Evolutionary conservation across 345 rosid genomes (phyloP).

Genomic region (Citrus australasica): DNA sequence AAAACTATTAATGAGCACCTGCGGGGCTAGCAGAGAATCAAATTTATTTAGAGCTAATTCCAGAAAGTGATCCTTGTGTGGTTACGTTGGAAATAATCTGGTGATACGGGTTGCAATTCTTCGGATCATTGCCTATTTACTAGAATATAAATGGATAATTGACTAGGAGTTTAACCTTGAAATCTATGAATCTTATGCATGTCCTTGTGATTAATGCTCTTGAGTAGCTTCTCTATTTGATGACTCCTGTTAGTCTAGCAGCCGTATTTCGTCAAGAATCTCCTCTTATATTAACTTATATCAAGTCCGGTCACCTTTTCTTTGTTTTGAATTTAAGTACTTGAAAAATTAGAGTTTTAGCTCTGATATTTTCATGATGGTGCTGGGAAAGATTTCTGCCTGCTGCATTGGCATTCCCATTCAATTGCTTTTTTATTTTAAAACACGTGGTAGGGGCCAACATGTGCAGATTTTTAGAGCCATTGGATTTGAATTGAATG

Average conservation of each 20-base stretch:
- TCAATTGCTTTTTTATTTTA: too few species aligned
- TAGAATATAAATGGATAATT: not conserved
- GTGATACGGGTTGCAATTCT: not conserved
- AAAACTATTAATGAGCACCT: not conserved
- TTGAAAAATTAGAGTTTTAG: not conserved
- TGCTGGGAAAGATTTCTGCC: not conserved
- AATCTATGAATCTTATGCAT: not conserved
- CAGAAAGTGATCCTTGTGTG: not conserved
- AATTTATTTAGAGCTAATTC: not conserved
- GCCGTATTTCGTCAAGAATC: not conserved
- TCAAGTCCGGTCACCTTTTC: not conserved
- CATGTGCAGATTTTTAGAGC: too few species aligned
- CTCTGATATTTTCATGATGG: not conserved
- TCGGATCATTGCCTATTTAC: not conserved
- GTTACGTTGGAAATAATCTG: not conserved
- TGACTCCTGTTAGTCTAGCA: not conserved
- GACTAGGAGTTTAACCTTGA: not conserved
- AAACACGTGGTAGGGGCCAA: too few species aligned
- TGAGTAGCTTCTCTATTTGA: not conserved
- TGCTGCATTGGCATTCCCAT: not conserved
- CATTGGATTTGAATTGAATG: too few species aligned
- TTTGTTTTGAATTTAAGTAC: not conserved
- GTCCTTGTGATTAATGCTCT: not conserved
- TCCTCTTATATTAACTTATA: not conserved
- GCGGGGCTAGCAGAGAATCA: not conserved